Base-by-base conservation (phyloP, 345 rosid genomes). In the Citrus maxima region DNA sequence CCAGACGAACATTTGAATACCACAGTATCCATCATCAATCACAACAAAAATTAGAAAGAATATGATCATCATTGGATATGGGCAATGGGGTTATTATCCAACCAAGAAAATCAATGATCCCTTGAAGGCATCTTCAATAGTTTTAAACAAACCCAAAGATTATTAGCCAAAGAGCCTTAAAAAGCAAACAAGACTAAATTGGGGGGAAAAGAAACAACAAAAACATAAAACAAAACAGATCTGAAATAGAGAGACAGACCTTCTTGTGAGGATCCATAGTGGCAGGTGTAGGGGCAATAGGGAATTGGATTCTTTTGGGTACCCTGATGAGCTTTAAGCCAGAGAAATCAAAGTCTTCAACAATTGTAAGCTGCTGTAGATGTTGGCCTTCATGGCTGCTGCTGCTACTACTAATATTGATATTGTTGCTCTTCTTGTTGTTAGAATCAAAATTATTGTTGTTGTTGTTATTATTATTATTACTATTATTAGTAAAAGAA, bases 201-300 rank as follows among this genome's bases (percentile, higher is more conserved):
- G 5, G 6, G 54, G 5, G 18, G 6, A 2, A 40, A 40, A 10
- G 2, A 10, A 54, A 19, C 2, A 18, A 54, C 56, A 18, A 54
- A 18, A 54, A 4, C 58, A 54, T 54, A 54, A 54, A 54, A 54
- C 58, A 54, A 54, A 18, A 54, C 22, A 13, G 58, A 14, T 7
- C 37, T 58, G 54, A 58, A 77, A 49, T 1, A 71, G 73, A 86
- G 61, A 73, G 27, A 21, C 1, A 42, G n/a, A 92, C 99, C 98
- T 95, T 93, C 83, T 87, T 92, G 61, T 84, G 94, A 81, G 88
- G 74, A 87, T 91, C 92, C 98, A 95, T 93, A 56, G 87, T 67
- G 24, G 76, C 77, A 38, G 74, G 3, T 72, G 46, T 6, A 13
- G 35, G 66, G 76, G 72, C 3, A 76, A 42, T 21, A 3, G 35